These are phyloP conservation scores for sunflower (Helianthus annuus) DNA, from an alignment of 129 eudicot species.

Conservation along the genomic window DNA sequence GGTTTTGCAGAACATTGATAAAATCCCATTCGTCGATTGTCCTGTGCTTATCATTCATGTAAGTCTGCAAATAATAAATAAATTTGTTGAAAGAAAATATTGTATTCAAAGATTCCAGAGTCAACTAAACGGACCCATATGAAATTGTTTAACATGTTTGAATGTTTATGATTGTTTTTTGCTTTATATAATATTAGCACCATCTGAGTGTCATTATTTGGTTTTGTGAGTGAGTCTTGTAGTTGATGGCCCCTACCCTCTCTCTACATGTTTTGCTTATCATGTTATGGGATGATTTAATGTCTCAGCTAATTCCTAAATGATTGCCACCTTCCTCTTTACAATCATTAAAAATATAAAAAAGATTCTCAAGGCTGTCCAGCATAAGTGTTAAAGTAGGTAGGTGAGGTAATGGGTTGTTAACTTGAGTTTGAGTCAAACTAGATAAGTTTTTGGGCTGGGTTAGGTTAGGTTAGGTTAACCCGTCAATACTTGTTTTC, in stretches of 20 bases:
- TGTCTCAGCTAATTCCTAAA: slow-evolving; percentile 37
- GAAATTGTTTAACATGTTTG: slow-evolving; percentile 17
- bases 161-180: slow-evolving; percentile 13
- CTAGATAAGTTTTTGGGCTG: neutral
- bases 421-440: slow-evolving; percentile 3
- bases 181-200: slow-evolving; percentile 18
- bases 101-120: slow-evolving; percentile 16
- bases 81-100: slow-evolving; percentile 10
- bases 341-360: slow-evolving; percentile 16
- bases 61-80: slow-evolving; percentile 36
- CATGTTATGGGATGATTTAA: slow-evolving; percentile 43
- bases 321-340: slow-evolving; percentile 36
- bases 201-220: slow-evolving; percentile 28
- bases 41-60: slow-evolving; percentile 90
- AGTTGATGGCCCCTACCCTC: slow-evolving; percentile 41
- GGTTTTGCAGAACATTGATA: slow-evolving; percentile 81
- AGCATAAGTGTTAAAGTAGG: slow-evolving; percentile 8
- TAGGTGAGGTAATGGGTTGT: neutral
- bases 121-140: slow-evolving; percentile 16
- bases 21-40: slow-evolving; percentile 72
- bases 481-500: neutral
- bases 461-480: neutral
- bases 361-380: slow-evolving; percentile 10
- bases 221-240: slow-evolving; percentile 34
- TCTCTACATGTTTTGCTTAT: slow-evolving; percentile 30